A percentile compares a stretch with the other conserved stretches of the same genome.
These are phyloP conservation scores for Hyphochytrium catenoides DNA, from an alignment of 352 stramenopile genomes.

Conservation along the genomic window DNA sequence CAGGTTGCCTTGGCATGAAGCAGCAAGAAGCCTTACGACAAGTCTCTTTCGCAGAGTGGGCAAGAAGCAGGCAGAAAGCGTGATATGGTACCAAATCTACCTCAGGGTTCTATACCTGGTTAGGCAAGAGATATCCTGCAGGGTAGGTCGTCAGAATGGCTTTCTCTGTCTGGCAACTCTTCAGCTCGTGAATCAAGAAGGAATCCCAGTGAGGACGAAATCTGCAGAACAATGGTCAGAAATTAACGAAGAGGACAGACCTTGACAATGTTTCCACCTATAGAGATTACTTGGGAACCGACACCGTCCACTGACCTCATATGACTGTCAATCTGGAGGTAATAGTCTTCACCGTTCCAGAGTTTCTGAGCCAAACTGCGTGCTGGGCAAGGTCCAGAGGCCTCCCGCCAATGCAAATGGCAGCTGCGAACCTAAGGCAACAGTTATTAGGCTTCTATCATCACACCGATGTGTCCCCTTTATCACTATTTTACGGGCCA, in stretches of 20 bases:
- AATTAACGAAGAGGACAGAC: too few species aligned
- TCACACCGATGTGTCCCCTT: slow-evolving; percentile 1
- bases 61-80: too few species aligned
- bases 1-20: too few species aligned
- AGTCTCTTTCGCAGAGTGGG: too few species aligned
- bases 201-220: slow-evolving; percentile 56
- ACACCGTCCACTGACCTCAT: slow-evolving; percentile 23
- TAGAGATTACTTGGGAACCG: not conserved
- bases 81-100: slow-evolving; percentile 19
- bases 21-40: too few species aligned
- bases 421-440: slow-evolving; percentile 17
- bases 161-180: slow-evolving; percentile 17
- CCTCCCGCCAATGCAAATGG: slow-evolving; percentile 34
- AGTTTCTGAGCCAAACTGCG: slow-evolving; percentile 45
- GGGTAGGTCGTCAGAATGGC: slow-evolving; percentile 80
- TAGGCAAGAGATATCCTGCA: slow-evolving; percentile 57
- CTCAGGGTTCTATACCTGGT: slow-evolving; percentile 13
- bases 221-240: not conserved
- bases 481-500: not conserved
- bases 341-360: slow-evolving; percentile 52
- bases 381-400: slow-evolving; percentile 68
- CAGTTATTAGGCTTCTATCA: slow-evolving; percentile 17
- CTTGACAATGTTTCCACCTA: too few species aligned
- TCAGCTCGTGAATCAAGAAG: slow-evolving; percentile 55
- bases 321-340: slow-evolving; percentile 86